Evolutionary conservation across 257 asterid genomes (phyloP).

Genomic region (Perilla frutescens): DNA sequence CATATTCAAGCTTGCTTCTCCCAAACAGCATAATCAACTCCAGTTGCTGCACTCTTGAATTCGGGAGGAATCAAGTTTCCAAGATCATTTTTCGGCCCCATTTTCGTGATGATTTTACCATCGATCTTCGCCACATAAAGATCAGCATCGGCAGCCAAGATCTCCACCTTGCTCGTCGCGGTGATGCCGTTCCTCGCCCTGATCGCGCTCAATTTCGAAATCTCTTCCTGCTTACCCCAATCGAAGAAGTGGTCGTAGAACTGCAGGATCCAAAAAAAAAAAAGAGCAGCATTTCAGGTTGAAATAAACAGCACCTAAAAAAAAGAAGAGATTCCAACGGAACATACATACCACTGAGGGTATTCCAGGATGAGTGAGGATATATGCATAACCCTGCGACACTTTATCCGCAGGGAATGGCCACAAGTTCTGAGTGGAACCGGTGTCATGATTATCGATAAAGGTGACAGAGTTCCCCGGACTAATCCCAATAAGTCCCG

Average conservation of each 20-base stretch:
- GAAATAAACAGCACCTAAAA: not conserved
- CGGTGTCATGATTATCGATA: conserved; percentile 87
- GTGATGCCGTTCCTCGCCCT: conserved; percentile 65
- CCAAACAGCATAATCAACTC: conserved; percentile 68
- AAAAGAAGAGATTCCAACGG: not conserved
- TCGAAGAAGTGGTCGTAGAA: conserved; percentile 82
- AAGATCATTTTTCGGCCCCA: conserved; percentile 67
- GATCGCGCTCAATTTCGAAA: conserved; percentile 48
- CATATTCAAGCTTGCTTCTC: conserved; percentile 43
- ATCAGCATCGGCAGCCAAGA: conserved; percentile 76
- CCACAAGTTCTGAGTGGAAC: conserved; percentile 70
- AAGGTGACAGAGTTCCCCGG: conserved; percentile 80
- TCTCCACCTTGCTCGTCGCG: conserved; percentile 61
- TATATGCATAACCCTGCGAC: conserved; percentile 79
- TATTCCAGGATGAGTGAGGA: conserved; percentile 86
- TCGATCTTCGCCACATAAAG: conserved; percentile 74
- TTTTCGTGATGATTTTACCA: conserved; percentile 61
- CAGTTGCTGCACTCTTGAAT: conserved; percentile 56
- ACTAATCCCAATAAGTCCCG: conserved; percentile 77
- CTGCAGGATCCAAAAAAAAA: conserved; percentile 47
- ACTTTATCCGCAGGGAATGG: conserved; percentile 85
- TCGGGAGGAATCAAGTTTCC: conserved; percentile 64
- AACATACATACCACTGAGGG: conserved; percentile 58
- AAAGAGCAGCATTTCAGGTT: not conserved
- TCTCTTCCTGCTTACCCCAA: conserved; percentile 73